Conservation (phyloP, 108 stramenopile genomes). For the Cyclotella baltica region DNA sequence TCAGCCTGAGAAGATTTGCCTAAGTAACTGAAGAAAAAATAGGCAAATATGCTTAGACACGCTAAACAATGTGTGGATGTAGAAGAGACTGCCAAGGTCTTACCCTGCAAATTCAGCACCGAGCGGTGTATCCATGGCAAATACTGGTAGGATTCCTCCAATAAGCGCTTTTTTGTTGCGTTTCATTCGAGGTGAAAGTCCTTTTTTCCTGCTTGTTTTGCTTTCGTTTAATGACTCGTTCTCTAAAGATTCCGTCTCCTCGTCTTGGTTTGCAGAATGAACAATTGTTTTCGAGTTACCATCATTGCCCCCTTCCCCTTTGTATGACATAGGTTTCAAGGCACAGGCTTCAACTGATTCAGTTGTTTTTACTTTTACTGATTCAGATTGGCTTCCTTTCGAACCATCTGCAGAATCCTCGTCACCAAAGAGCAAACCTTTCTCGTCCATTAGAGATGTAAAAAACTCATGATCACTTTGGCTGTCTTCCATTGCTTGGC, state of each 20-base stretch:
- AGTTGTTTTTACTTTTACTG: not conserved
- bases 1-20: not conserved
- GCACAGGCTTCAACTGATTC: not conserved
- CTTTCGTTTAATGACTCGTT: not conserved
- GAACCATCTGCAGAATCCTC: not conserved
- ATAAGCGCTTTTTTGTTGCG: conserved; percentile 2
- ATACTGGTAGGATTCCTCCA: conserved; percentile 10
- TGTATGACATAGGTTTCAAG: conserved; percentile 4
- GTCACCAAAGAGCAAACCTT: conserved; percentile 17
- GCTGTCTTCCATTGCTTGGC: conserved; percentile 5
- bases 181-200: conserved; percentile 12
- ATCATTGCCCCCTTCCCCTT: not conserved
- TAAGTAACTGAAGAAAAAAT: conserved; percentile 3
- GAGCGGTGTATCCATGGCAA: conserved; percentile 1
- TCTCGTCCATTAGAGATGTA: conserved; percentile 10
- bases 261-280: not conserved
- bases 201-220: not conserved
- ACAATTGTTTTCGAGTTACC: not conserved
- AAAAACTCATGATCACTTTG: conserved; percentile 26
- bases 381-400: not conserved
- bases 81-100: not conserved
- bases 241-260: not conserved
- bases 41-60: not conserved
- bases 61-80: not conserved
- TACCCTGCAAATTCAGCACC: conserved; percentile 20